Evolutionary conservation across 2,329 filamentous ascomycete species (phyloP), one percentile per base, ranked within the genome.

Genomic region (Hymenoscyphus infarciens): DNA sequence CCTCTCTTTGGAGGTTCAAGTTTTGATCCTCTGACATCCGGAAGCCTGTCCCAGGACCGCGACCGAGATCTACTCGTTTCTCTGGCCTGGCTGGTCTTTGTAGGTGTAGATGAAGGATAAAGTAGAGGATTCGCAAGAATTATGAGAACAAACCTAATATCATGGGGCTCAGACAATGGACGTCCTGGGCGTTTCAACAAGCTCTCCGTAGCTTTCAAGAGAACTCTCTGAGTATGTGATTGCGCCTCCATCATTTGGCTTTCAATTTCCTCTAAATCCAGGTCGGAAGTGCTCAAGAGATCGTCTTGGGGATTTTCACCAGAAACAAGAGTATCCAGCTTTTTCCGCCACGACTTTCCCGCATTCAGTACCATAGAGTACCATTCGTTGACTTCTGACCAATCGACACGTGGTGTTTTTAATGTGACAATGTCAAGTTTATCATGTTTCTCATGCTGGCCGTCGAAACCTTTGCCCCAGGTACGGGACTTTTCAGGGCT

Each of bases 71-170:
- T 66, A 33, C 60, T 66, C 27, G 56, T 53, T 10, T 66, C 63
- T 59, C 54, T 56, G 1, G 27, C 38, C 19, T 52, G 45, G 35
- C 35, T 16, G 11, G 35, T 15, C 56, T 54, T 65, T 25, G 67
- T 42, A 19, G 8, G 29, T 15, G 56, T 33, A 35, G 61, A 58
- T 39, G 77, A 76, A 27, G 81, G 77, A 65, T 88, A 83, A 8
- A 97, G 75, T 2, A 94, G 79, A 5, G 93, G 93, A 73, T 96
- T 97, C 19, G 86, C 85, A 42, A 95, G 75, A 27, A 96, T 78
- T 35, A 97, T 86, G 16, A 97, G 79, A 19, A 97, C 78, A 73
- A 94, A 95, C 5, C 92, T 83, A 45, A 90, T 79, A 69, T 96
- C 87, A 64, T 87, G 83, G 0, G 90, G 85, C 29, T 85, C 83